phyloP scores from a whole-genome alignment of 2,329 filamentous ascomycete genomes.

The Cladosporium sphaerospermum region DNA sequence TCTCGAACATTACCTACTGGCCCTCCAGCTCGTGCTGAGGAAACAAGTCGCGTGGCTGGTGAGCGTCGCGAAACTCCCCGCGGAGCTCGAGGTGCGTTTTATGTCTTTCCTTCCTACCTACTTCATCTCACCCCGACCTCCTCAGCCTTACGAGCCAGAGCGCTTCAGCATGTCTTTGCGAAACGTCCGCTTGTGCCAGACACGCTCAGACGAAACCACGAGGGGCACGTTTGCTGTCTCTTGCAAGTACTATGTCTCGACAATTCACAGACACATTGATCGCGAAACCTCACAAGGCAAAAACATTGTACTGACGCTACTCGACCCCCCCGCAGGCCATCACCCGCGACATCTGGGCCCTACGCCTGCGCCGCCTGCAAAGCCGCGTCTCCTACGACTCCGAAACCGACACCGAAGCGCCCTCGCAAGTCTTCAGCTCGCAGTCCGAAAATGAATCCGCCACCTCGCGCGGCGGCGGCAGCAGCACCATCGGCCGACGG shows the following conservation, averaged over 20 bases:
- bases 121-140: not conserved
- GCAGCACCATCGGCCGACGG: constrained; percentile 29
- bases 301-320: constrained; percentile 13
- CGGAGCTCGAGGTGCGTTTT: constrained; percentile 61
- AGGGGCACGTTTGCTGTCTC: too few species aligned
- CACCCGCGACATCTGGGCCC: constrained; percentile 77
- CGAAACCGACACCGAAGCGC: constrained; percentile 28
- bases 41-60: constrained; percentile 74
- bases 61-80: constrained; percentile 56
- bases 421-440: constrained; percentile 53
- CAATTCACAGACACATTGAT: too few species aligned
- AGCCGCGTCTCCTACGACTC: constrained; percentile 33
- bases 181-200: constrained; percentile 1
- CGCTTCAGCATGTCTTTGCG: too few species aligned
- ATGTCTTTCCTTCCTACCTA: not conserved
- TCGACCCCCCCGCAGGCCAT: constrained; percentile 41
- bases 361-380: constrained; percentile 59
- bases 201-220: not conserved
- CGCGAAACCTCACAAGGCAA: too few species aligned
- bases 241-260: too few species aligned
- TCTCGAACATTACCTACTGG: constrained; percentile 73
- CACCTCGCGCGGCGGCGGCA: constrained; percentile 14
- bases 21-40: constrained; percentile 75
- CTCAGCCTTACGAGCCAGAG: too few species aligned
- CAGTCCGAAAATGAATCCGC: constrained; percentile 46